Conservation (phyloP, 2,329 filamentous ascomycete genomes). For the Aspergillus sp. region DNA sequence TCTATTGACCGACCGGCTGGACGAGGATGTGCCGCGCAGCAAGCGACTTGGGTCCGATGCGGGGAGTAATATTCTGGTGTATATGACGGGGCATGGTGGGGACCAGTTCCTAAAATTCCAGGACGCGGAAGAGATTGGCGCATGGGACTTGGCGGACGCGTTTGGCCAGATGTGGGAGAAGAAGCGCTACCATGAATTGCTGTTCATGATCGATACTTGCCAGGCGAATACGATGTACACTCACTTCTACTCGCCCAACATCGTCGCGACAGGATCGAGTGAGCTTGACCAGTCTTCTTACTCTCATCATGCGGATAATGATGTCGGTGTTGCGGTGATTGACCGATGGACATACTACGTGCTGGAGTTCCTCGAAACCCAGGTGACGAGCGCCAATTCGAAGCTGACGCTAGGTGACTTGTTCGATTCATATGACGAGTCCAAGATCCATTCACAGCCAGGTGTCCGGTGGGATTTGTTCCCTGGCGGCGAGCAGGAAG, state of each 20-base stretch:
- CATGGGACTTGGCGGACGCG: constrained; percentile 90
- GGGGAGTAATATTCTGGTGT: constrained; percentile 92
- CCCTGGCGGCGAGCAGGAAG: constrained; percentile 69
- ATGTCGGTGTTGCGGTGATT: constrained; percentile 96
- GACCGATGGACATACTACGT: constrained; percentile 99
- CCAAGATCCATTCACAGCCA: constrained; percentile 88
- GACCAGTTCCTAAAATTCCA: constrained; percentile 99
- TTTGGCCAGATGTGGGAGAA: constrained; percentile 99
- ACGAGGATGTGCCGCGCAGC: constrained; percentile 87
- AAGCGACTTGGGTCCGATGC: constrained; percentile 93
- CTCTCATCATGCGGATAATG: constrained; percentile 95
- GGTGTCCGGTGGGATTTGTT: constrained; percentile 96
- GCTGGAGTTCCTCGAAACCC: constrained; percentile 87
- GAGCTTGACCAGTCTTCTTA: constrained; percentile 95
- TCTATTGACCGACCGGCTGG: constrained; percentile 85
- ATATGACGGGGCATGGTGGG: constrained; percentile 98
- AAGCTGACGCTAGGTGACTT: constrained; percentile 89
- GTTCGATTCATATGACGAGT: constrained; percentile 92
- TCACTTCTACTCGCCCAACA: constrained; percentile 96
- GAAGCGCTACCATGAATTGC: constrained; percentile 94
- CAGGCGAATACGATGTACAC: constrained; percentile 99
- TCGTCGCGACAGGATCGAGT: constrained; percentile 94
- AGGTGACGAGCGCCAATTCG: constrained; percentile 76
- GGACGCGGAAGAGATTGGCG: constrained; percentile 93
- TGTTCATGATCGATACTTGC: constrained; percentile 99